Conservation (phyloP, 2,329 filamentous ascomycete species). For the Dothistroma septosporum region DNA sequence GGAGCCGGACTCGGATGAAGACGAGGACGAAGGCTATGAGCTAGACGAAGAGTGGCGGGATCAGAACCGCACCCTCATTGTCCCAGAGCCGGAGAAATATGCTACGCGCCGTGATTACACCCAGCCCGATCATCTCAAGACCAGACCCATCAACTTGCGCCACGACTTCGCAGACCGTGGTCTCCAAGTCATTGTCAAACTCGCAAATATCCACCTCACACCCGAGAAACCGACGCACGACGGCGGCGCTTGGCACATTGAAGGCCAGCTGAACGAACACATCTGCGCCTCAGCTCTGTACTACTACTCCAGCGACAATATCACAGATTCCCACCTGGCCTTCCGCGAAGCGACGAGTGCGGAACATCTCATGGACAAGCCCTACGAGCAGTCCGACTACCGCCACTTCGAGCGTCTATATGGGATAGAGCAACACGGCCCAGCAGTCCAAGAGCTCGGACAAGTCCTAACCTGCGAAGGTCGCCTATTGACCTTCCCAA, state of each 20-base stretch:
- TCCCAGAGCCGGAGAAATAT: conserved; percentile 10
- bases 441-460: conserved; percentile 46
- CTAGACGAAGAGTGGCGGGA: conserved; percentile 11
- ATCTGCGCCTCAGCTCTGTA: conserved; percentile 62
- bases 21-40: conserved; percentile 10
- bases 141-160: conserved; percentile 16
- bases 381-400: conserved; percentile 21
- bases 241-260: conserved; percentile 54
- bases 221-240: conserved; percentile 54
- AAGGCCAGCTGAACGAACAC: conserved; percentile 54
- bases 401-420: conserved; percentile 24
- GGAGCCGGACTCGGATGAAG: conserved; percentile 5
- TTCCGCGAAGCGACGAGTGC: conserved; percentile 43
- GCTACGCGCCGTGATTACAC: not conserved
- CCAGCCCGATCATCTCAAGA: not conserved
- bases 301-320: conserved; percentile 59
- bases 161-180: conserved; percentile 40
- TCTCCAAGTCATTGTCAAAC: conserved; percentile 61
- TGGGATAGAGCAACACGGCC: conserved; percentile 29
- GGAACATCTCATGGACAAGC: conserved; percentile 8
- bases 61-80: conserved; percentile 7
- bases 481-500: conserved; percentile 56
- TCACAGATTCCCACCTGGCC: conserved; percentile 49
- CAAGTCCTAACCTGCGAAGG: conserved; percentile 45
- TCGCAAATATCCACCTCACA: conserved; percentile 56